phyloP scores from a whole-genome alignment of 2,329 filamentous ascomycete genomes.

The Penicillium sp. region DNA sequence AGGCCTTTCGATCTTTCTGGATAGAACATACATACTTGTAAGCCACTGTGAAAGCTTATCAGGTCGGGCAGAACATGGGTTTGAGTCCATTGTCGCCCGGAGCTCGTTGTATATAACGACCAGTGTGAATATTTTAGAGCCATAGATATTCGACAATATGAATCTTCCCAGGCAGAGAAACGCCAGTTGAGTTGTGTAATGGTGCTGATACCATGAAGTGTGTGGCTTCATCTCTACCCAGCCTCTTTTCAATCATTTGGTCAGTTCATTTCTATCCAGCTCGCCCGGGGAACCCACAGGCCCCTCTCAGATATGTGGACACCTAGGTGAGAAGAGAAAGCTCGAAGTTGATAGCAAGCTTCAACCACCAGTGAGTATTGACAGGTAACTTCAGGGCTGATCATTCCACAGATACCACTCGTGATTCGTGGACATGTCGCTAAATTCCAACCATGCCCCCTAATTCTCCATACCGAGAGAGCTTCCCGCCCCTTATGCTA shows the following conservation, averaged over 20 bases:
- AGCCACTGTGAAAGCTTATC: background rate
- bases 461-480: conserved; percentile 16
- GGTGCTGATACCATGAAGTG: background rate
- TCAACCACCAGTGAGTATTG: conserved; percentile 4
- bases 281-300: background rate
- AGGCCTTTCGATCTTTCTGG: background rate
- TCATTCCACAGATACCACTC: conserved; percentile 25
- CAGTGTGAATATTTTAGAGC: background rate
- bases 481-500: conserved; percentile 18
- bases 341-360: conserved; percentile 2
- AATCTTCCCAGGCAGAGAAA: background rate
- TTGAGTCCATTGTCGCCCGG: background rate
- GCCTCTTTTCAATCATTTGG: background rate
- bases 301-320: background rate
- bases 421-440: background rate
- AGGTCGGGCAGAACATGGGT: background rate
- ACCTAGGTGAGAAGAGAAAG: conserved; percentile 7
- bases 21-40: too few relatives aligned
- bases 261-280: background rate
- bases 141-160: background rate
- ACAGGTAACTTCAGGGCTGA: conserved; percentile 11
- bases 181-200: background rate
- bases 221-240: background rate
- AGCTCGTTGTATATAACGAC: background rate
- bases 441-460: conserved; percentile 12